phyloP scores from a whole-genome alignment of 176 grass and related monocot genomes.

The Triticum timopheevii region DNA sequence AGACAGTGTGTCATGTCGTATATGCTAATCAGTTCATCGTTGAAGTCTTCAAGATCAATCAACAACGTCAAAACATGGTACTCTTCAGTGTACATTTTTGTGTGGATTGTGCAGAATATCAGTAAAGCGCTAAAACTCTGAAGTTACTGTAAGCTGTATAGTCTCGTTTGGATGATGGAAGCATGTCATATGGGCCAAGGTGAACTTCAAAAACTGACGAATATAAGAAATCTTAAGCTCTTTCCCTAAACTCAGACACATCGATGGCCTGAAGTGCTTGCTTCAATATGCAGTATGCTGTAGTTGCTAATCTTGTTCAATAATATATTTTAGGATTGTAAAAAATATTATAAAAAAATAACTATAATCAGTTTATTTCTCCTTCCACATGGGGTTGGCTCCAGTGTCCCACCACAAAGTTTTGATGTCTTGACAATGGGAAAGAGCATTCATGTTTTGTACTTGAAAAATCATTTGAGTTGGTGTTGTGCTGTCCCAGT shows the following conservation, averaged over 20 bases:
- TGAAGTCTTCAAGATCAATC: too few relatives aligned
- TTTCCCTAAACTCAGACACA: not conserved
- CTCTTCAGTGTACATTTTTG: too few relatives aligned
- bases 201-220: too few relatives aligned
- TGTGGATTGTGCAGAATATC: too few relatives aligned
- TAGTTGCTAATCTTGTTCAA: not conserved
- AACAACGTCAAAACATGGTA: not conserved
- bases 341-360: not conserved
- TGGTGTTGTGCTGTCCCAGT: too few relatives aligned
- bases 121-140: too few relatives aligned
- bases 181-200: too few relatives aligned
- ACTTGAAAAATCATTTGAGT: not conserved
- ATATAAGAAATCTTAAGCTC: not conserved
- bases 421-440: not conserved
- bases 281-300: not conserved
- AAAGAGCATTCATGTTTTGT: not conserved
- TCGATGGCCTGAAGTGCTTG: not conserved
- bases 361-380: not conserved
- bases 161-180: too few relatives aligned
- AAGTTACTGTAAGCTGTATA: too few relatives aligned
- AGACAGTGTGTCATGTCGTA: not conserved
- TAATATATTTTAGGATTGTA: too few relatives aligned
- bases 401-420: not conserved
- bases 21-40: not conserved
- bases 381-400: not conserved